Conservation (phyloP, 441 rosid species). For the Croton setiger region DNA sequence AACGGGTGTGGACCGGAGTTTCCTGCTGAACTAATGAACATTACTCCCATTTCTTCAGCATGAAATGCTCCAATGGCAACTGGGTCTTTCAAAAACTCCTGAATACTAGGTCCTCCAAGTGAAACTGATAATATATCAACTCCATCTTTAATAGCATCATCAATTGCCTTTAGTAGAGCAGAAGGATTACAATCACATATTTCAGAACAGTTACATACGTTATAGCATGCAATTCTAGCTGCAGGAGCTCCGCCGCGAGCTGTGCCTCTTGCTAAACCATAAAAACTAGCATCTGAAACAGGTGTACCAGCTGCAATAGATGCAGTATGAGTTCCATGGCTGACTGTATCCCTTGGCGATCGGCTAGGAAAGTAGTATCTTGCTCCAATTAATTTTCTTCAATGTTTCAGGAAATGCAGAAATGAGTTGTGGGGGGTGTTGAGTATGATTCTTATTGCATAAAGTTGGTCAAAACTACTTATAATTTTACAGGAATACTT, state of each 20-base stretch:
- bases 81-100: conserved; percentile 13
- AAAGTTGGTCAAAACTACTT: too few relatives aligned
- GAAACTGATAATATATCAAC: conserved; percentile 44
- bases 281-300: conserved; percentile 23
- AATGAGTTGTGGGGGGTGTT: too few relatives aligned
- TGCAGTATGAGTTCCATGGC: conserved; percentile 46
- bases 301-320: conserved; percentile 36
- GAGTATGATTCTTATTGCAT: too few relatives aligned
- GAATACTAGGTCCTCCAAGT: conserved; percentile 12
- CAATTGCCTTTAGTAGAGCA: conserved; percentile 36
- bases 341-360: conserved; percentile 19
- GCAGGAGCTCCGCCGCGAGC: conserved; percentile 37
- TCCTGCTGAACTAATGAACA: conserved; percentile 37
- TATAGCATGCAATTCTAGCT: conserved; percentile 37
- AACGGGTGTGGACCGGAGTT: conserved; percentile 26
- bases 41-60: conserved; percentile 35
- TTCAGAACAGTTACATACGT: conserved; percentile 23
- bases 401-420: neutral
- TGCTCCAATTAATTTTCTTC: conserved; percentile 35
- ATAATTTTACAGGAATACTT: too few relatives aligned
- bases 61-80: conserved; percentile 44
- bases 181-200: conserved; percentile 9
- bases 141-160: conserved; percentile 55
- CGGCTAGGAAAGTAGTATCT: neutral
- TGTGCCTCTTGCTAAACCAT: conserved; percentile 31